Evolutionary conservation across 352 stramenopile genomes (phyloP), one percentile per base, ranked within the genome.

Genomic region (Globisporangium mamillatum): DNA sequence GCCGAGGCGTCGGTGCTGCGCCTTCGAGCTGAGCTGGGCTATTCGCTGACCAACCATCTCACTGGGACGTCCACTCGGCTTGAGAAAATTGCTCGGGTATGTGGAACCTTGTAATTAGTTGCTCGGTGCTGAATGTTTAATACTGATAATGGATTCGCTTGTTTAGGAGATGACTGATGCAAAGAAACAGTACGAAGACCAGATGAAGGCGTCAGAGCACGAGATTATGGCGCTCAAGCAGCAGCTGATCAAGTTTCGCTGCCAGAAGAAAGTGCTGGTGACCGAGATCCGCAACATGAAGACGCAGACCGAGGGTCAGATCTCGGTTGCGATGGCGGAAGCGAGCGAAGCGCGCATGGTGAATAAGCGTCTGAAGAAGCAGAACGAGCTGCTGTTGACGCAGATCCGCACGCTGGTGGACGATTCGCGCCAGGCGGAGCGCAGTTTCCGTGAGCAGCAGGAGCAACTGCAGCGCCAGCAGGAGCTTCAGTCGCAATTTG

Each of bases 331-430:
- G 4, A 91, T 93, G 79, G 87, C 87, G 4, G 87, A 95, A 80
- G 87, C 87, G 4, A 89, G 75, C 52, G 87, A 95, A 65, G 82
- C 87, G n/a, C 80, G 87, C n/a, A 95, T 95, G 87, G 87, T 93
- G 55, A 93, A 95, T 62, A 82, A 78, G 44, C 75, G 87, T 3
- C 64, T 95, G 60, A 93, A 95, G 64, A 90, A 84, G 67, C 87
- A 95, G 66, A 95, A 95, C 60, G 85, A 92, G 64, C 65, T 95
- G 48, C 57, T 95, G 32, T 38, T 95, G 53, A 93, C 80, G 4
- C 87, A 95, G 55, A 93, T 95, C 55, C 73, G 84, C 32, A 85
- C 85, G 25, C 72, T 95, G 0, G 85, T 92, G 20, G 79, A 90
- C 53, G 84, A 92, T 66, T 72, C 78, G 20, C 72, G 76, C 64